These are phyloP conservation scores for Neoboletus brunneissimus DNA, from an alignment of 768 basidiomycete genomes.

Conservation along the genomic window DNA sequence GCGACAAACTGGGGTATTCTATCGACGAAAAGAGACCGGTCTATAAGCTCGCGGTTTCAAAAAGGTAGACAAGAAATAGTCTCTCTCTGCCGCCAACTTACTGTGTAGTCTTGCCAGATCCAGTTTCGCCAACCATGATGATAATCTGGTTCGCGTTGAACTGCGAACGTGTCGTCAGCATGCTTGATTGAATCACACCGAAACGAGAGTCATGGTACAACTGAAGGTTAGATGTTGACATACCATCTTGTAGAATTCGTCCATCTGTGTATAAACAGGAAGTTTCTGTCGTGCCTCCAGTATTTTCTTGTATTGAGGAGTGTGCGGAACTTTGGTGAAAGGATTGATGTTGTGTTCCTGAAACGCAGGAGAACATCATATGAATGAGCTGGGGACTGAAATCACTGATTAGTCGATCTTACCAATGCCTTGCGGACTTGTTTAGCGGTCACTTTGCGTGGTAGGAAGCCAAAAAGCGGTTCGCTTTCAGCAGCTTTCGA, in stretches of 20 bases:
- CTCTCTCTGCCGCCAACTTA: slow-evolving; percentile 40
- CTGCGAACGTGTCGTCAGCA: slow-evolving; percentile 11
- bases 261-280: slow-evolving; percentile 91
- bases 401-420: slow-evolving; percentile 22
- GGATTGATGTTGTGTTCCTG: slow-evolving; percentile 83
- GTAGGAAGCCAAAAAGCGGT: slow-evolving; percentile 72
- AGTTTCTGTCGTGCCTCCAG: slow-evolving; percentile 81
- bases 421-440: slow-evolving; percentile 75
- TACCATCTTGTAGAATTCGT: slow-evolving; percentile 87
- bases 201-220: neutral
- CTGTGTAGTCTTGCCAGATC: slow-evolving; percentile 96
- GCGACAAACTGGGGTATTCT: slow-evolving; percentile 97
- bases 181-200: neutral
- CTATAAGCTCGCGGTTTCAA: slow-evolving; percentile 26
- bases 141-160: slow-evolving; percentile 65
- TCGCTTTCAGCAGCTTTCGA: slow-evolving; percentile 37
- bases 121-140: slow-evolving; percentile 92
- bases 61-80: slow-evolving; percentile 19
- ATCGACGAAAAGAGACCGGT: slow-evolving; percentile 29
- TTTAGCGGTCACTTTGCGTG: slow-evolving; percentile 60
- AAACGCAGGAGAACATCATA: neutral
- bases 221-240: slow-evolving; percentile 32
- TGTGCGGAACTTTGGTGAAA: slow-evolving; percentile 79
- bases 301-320: slow-evolving; percentile 82
- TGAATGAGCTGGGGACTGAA: neutral